Conservation (phyloP, 805 yeast genomes). For the Cyberlindnera maritima region DNA sequence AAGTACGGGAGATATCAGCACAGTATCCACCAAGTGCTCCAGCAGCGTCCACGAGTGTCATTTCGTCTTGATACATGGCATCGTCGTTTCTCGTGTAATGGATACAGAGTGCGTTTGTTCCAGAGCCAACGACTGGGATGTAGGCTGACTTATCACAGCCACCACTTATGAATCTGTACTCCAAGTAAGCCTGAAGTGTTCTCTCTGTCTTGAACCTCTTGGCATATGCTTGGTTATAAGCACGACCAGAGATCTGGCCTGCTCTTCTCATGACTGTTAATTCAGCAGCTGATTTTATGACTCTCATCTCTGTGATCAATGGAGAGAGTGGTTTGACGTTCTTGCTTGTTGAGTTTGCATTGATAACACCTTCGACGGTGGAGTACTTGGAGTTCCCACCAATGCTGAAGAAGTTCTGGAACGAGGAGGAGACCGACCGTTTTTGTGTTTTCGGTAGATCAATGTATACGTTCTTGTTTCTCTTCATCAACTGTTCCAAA, state of each 20-base stretch:
- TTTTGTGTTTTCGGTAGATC: constrained; percentile 39
- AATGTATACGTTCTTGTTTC: constrained; percentile 52
- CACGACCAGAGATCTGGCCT: constrained; percentile 77
- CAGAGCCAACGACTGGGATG: constrained; percentile 95
- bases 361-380: constrained; percentile 29
- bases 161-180: constrained; percentile 75
- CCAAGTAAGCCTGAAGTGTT: constrained; percentile 75
- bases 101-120: constrained; percentile 82
- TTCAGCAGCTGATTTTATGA: constrained; percentile 74
- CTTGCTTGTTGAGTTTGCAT: constrained; percentile 29
- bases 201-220: constrained; percentile 66
- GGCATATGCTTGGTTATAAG: constrained; percentile 80
- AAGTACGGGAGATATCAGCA: constrained; percentile 92
- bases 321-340: constrained; percentile 42
- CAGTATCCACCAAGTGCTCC: constrained; percentile 93
- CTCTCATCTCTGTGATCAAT: constrained; percentile 50
- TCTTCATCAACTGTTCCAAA: constrained; percentile 44
- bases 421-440: constrained; percentile 19
- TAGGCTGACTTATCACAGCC: constrained; percentile 92
- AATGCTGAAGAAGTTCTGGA: constrained; percentile 30
- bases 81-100: constrained; percentile 95
- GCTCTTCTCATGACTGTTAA: constrained; percentile 77
- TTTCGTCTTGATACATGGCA: constrained; percentile 66
- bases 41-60: constrained; percentile 93
- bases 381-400: constrained; percentile 26